Conservation (phyloP, 2,329 filamentous ascomycete species). For the Sclerotinia subarctica region DNA sequence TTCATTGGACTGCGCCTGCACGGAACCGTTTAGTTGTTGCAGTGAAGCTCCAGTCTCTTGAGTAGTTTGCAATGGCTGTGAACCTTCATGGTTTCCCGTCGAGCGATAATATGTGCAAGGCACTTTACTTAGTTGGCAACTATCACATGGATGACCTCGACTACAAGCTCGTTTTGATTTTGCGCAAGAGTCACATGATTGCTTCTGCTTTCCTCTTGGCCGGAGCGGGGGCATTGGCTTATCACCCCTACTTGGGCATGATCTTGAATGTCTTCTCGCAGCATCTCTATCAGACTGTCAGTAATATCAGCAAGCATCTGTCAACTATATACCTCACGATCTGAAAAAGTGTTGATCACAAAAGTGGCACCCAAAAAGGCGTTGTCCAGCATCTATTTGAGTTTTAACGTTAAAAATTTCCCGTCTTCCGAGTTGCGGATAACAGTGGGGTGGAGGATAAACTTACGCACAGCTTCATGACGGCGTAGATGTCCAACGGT, state of each 20-base stretch:
- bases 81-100: not conserved
- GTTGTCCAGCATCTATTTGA: slow-evolving; percentile 6
- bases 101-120: slow-evolving; percentile 12
- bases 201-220: slow-evolving; percentile 17
- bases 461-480: slow-evolving; percentile 19
- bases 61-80: not conserved
- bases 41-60: not conserved
- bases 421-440: not conserved
- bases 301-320: not conserved
- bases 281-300: slow-evolving; percentile 14
- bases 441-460: not conserved
- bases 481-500: slow-evolving; percentile 16
- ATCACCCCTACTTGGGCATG: slow-evolving; percentile 7
- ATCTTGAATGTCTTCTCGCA: slow-evolving; percentile 18
- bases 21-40: not conserved
- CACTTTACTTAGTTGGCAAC: not conserved
- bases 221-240: slow-evolving; percentile 13
- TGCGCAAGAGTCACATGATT: slow-evolving; percentile 21
- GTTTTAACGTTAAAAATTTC: not conserved
- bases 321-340: not conserved
- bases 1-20: not conserved
- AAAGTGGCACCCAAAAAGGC: slow-evolving; percentile 11
- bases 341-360: slow-evolving; percentile 15
- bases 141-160: slow-evolving; percentile 13
- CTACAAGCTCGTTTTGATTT: slow-evolving; percentile 16